Evolutionary conservation across 1,139 yeast species (phyloP).

Genomic region (Ashbya aceris): DNA sequence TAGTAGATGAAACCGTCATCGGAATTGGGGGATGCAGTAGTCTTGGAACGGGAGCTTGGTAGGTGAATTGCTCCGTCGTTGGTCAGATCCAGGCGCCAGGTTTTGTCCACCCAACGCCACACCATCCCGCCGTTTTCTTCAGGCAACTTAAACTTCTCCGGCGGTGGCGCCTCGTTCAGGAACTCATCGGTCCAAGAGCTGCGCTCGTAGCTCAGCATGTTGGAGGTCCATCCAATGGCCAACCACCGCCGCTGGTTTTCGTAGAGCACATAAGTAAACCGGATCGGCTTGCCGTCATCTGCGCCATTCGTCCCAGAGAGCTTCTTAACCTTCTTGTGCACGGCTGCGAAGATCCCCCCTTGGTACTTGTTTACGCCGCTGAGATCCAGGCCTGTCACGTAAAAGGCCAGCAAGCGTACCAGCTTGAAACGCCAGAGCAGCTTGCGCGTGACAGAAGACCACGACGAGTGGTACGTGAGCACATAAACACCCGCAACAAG

Average conservation of each 20-base stretch:
- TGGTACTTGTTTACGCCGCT: constrained; percentile 39
- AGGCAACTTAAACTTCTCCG: constrained; percentile 73
- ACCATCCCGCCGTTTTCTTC: constrained; percentile 58
- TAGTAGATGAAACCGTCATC: constrained; percentile 85
- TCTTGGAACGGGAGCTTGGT: constrained; percentile 53
- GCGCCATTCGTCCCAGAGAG: constrained; percentile 12
- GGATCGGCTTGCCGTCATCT: constrained; percentile 45
- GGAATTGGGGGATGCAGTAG: constrained; percentile 65
- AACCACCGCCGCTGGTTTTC: constrained; percentile 97
- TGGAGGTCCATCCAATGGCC: constrained; percentile 96
- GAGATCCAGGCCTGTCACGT: constrained; percentile 81
- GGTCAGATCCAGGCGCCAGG: constrained; percentile 84
- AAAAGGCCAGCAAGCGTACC: constrained; percentile 63
- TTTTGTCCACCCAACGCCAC: constrained; percentile 92
- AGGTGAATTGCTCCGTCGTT: constrained; percentile 79
- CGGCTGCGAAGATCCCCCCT: constrained; percentile 26
- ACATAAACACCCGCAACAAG: constrained; percentile 52
- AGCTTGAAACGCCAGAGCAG: constrained; percentile 75
- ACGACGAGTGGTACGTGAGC: constrained; percentile 78
- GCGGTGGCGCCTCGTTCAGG: constrained; percentile 71
- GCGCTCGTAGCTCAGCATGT: constrained; percentile 82
- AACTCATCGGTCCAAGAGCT: constrained; percentile 97
- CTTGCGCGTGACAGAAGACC: constrained; percentile 71
- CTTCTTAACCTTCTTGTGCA: constrained; percentile 26
- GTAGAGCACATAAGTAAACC: constrained; percentile 86